These are phyloP conservation scores for Oleoguttula mirabilis DNA, from an alignment of 495 filamentous ascomycete genomes.

Conservation along the genomic window DNA sequence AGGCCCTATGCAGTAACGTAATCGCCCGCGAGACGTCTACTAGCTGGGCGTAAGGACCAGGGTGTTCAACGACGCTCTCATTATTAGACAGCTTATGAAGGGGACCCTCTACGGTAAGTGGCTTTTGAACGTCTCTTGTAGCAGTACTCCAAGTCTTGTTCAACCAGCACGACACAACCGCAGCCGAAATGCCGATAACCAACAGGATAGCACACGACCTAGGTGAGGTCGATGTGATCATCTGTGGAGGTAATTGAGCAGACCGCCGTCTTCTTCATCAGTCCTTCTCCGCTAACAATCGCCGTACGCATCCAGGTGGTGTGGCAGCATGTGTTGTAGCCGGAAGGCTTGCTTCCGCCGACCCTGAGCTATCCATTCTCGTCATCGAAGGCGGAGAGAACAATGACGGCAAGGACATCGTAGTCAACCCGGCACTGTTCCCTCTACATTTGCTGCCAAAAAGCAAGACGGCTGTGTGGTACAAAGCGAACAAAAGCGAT, in stretches of 20 bases:
- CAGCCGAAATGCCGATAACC: slow-evolving; percentile 32
- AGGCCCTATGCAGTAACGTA: no score
- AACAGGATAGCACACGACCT: slow-evolving; percentile 23
- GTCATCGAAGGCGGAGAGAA: slow-evolving; percentile 37
- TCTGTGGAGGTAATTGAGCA: slow-evolving; percentile 32
- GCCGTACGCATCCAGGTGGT: no score
- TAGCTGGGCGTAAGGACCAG: no score
- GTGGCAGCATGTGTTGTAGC: slow-evolving; percentile 47
- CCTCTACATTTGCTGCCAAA: slow-evolving; percentile 25
- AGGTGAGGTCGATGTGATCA: slow-evolving; percentile 32
- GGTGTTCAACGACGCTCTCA: no score
- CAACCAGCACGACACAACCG: no score
- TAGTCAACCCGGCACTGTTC: slow-evolving; percentile 33
- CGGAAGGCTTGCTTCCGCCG: slow-evolving; percentile 37
- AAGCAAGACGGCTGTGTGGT: slow-evolving; percentile 29
- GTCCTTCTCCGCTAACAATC: slow-evolving; percentile 15
- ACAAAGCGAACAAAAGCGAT: slow-evolving; percentile 22
- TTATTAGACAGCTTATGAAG: no score
- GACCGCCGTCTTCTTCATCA: background rate
- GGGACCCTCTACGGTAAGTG: no score
- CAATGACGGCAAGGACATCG: slow-evolving; percentile 25
- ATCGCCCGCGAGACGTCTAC: no score
- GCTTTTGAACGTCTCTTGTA: no score
- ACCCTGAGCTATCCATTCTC: slow-evolving; percentile 40
- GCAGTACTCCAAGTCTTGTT: no score